Evolutionary conservation across 495 filamentous ascomycete species (phyloP), one percentile per base, ranked within the genome.

Genomic region (Xylaria telfairii): DNA sequence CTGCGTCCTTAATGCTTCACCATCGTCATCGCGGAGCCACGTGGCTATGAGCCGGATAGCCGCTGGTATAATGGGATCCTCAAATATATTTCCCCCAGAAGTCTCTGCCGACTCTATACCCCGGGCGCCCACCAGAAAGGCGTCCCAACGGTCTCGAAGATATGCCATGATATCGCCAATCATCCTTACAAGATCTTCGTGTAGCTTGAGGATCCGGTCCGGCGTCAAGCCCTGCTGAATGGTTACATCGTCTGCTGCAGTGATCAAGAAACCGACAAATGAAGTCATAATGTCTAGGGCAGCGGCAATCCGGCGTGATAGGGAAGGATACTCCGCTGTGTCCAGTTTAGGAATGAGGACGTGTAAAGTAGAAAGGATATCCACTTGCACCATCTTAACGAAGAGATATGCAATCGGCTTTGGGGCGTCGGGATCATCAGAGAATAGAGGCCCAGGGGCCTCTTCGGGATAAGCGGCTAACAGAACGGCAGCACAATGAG

Each of bases 71-170:
- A 90, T 85, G 13, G 81, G 79, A 19, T 82, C 79, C 19, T 77
- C 74, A 13, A 84, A 70, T 15, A 81, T 78, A 17, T 70, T 75
- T 15, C 17, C 46, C 19, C 51, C 41, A 28, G 49, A 44, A 39
- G n/a, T n/a, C 37, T 65, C 47, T 28, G 26, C 9, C n/a, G 68
- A 59, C 32, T 70, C 68, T 57, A 70, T 57, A 19, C 68, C 49
- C 13, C 68, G 69, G n/a, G 54, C 6, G 10, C 69, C 69, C 21
- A 54, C 63, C 21, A 60, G 17, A 44, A 61, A 83, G 2, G 85
- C 85, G 72, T 92, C 90, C 85, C 86, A 91, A 21, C 90, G 79
- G 71, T 92, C 90, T 34, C 89, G 85, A 0, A 92, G 81, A 77
- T 87, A 89, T 75, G 92, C 90, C 73, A 90, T 83, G 0, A 85